Base-by-base conservation (phyloP, 2,329 filamentous ascomycete genomes). In the Drechslera avenae region DNA sequence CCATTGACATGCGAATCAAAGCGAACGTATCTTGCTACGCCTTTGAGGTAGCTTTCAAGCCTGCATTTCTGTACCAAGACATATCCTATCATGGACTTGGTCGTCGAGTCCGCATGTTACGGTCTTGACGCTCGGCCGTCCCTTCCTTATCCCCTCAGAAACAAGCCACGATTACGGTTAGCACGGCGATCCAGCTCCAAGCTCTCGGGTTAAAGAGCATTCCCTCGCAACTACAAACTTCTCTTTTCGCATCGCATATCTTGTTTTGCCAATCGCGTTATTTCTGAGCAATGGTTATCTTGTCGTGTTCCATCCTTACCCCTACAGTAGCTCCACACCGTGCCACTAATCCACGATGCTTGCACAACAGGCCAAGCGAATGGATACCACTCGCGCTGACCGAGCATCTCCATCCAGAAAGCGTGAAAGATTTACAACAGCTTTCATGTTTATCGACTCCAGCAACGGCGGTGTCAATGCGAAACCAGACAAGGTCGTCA, bases 361-460 rank as follows among this genome's bases (percentile, higher is more conserved):
- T 37, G 40, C 55, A 19, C 56, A 54, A 46, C 49, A 49, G 35
- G 14, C 45, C 46, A 39, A 32, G 18, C 36, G 23, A 40, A 18
- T n/a, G 39, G 41, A 50, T n/a, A 33, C 43, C 30, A 43, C 12
- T 41, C 18, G 49, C 41, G 28, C 35, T 45, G 59, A 46, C 7
- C 47, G 18, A 14, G 3, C 5, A 9, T 18, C 39, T n/a, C 14
- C 23, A 14, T 31, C 35, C 16, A 34, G 37, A 31, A 54, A 41
- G 21, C n/a, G 51, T 10, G 39, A 41, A 6, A 65, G 59, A 48
- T 50, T 36, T 36, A 59, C 59, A 23, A 63, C 49, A 52, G 51
- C 64, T 14, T 73, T 72, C 50, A 68, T 72, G 63, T 73, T 73
- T 58, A 69, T 73, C 31, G 68, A 73, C 40, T 66, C 69, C 16